Evolutionary conservation across 1,284 basidiomycete species (phyloP), one percentile per base, ranked within the genome.

Genomic region (Sanghuangporus baumii): DNA sequence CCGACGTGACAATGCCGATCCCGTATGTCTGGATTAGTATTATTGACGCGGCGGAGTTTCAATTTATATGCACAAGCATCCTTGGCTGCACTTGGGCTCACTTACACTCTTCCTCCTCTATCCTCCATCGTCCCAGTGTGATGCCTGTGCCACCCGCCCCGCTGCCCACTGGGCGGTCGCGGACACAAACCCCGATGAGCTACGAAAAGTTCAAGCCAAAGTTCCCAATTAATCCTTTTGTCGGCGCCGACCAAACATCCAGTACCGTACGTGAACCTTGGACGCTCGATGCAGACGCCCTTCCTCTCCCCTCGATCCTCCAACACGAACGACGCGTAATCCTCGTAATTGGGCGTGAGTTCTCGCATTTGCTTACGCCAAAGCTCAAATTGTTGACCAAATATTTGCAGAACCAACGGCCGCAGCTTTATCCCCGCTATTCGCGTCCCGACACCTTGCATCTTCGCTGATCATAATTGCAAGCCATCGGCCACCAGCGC

Each of bases 171-270:
- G 36, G 48, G 40, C 8, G 43, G 43, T 46, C 16, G 11, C 9
- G 16, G 12, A n/a, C 16, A 18, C 43, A 46, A 16, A 46, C 43
- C 20, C 48, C 64, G 14, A 62, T 62, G 64, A 62, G 70, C 65
- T 71, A 74, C 16, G 75, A 78, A 63, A 73, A 74, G n/a, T 82
- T 83, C 72, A 76, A 76, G 20, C 80, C 82, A 4, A 74, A 75
- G 26, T 76, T 82, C 12, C 82, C 82, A 4, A 67, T 78, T 59
- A 81, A 83, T 68, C 82, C 82, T 14, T 83, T 83, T 67, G 70
- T 70, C n/a, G 69, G 71, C 41, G 31, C 65, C 16, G 41, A 50
- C 46, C 56, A 61, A 31, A 40, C 48, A 38, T 31, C 26, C 23
- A 41, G 46, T 36, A 60, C 62, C 47, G 65, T 69, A 26, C 71